Base-by-base conservation (phyloP, 768 basidiomycete species). In the Rhizopogon roseolus region DNA sequence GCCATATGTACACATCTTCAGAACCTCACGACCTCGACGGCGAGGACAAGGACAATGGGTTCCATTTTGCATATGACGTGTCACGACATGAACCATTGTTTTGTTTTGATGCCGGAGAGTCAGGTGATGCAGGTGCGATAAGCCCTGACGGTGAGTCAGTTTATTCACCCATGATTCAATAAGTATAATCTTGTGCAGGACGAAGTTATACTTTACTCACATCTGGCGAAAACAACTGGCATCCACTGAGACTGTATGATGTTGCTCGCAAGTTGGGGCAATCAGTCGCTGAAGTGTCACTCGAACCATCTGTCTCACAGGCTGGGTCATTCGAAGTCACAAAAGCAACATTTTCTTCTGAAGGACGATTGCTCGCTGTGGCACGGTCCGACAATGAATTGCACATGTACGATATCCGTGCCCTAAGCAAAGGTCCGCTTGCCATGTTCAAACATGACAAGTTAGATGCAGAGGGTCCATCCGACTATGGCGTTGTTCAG, bases 341-440 rank as follows among this genome's bases (percentile, higher is more conserved):
- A 44, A 66, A 64, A 49, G 73, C 78, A 13, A 59, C 68, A 1
- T 85, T 82, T 63, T 86, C 85, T 58, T 75, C 83, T 0, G 86
- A 88, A 57, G 78, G 78, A 9, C 66, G 81, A 4, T 81, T 81
- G 58, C 72, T 89, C 8, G 82, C 86, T 13, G 62, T 84, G 6
- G 84, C 76, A 4, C 75, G 85, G 41, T 79, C 67, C 41, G 85
- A 89, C 62, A 85, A 86, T 56, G 63, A 62, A 34, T 68, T 73
- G 1, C 81, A 87, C 52, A 64, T 90, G 3, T 89, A 88, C 56
- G 87, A 90, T 62, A 60, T 75, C 1, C 79, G 87, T 10, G 80
- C 74, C 62, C 61, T 85, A 16, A 64, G 70, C 19, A 67, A 70
- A 13, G 76, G 78, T 1, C 66, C 74, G 11, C 60, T 87, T 41